Base-by-base conservation (phyloP, 176 grass and related monocot species). In the Coix lacrymajobi region DNA sequence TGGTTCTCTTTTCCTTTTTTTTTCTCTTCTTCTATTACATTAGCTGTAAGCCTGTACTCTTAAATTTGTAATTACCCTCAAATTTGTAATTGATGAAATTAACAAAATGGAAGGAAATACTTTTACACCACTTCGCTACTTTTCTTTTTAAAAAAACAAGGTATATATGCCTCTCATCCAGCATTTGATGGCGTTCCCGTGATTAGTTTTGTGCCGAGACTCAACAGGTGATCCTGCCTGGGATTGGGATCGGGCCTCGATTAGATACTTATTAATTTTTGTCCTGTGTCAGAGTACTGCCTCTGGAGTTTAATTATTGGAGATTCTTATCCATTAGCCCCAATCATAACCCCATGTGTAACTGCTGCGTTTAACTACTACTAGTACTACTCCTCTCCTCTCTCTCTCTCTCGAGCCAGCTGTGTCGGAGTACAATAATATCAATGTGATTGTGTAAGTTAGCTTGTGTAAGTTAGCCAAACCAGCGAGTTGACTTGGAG, bases 31-130 rank as follows among this genome's bases (percentile, higher is more conserved):
- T 15, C 28, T 16, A 24, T 79, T 83, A 75, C 33, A 32, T 17
- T 90, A 90, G 69, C 3, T 87, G 88, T n/a, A n/a, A n/a, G n/a
- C n/a, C n/a, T n/a, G n/a, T n/a, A n/a, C n/a, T n/a, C n/a, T n/a
- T n/a, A 81, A 66, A 85, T 63, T 91, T 88, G 85, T 91, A 81
- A 71, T 81, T 87, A 85, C 81, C 29, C 72, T 77, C 77, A 73
- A 63, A 61, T 43, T 80, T 90, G 89, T 90, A 84, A 76, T 86
- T 87, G 84, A 82, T 72, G 64, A 72, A 65, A 73, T 66, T 89
- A 82, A 77, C 82, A 81, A 82, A 72, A 84, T 74, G 45, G 54
- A 87, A 90, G 71, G 40, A 28, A 58, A 28, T 81, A 72, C 45
- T 62, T 83, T 45, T 48, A 62, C 62, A 14, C 19, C 12, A 33